Conservation (phyloP, 2,329 filamentous ascomycete species). For the Bertia moriformis region DNA sequence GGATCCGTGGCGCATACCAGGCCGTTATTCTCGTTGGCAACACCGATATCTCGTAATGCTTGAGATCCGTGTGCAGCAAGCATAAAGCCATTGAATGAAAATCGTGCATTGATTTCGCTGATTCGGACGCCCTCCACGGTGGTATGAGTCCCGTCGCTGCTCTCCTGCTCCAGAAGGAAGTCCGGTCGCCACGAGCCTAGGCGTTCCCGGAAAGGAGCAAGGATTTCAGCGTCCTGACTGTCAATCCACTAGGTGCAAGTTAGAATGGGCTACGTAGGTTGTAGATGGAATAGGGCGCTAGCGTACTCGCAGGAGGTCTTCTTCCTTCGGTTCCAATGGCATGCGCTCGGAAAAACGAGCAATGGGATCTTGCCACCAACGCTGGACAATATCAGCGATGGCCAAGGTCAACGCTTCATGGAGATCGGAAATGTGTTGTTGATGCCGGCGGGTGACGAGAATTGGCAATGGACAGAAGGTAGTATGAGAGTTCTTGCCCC, state of each 20-base stretch:
- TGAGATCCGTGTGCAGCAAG: constrained; percentile 13
- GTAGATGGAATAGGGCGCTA: constrained; percentile 17
- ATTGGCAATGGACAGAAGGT: constrained; percentile 16
- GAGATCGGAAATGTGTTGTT: constrained; percentile 12
- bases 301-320: constrained; percentile 12
- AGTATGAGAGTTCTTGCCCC: constrained; percentile 13
- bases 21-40: constrained; percentile 2
- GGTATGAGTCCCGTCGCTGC: no score
- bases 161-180: constrained; percentile 17
- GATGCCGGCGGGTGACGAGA: constrained; percentile 14
- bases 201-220: constrained; percentile 8
- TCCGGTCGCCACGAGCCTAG: constrained; percentile 22
- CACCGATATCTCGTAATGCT: constrained; percentile 8
- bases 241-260: not conserved
- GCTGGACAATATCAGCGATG: constrained; percentile 17
- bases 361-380: constrained; percentile 20
- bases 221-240: no score
- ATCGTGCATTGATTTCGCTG: constrained; percentile 25
- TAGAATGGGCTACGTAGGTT: constrained; percentile 9
- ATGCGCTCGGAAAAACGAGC: constrained; percentile 16
- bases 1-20: constrained; percentile 11
- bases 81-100: constrained; percentile 21
- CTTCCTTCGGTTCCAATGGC: constrained; percentile 15
- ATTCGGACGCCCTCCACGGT: constrained; percentile 13
- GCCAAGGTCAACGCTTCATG: constrained; percentile 15